Evolutionary conservation across 2,329 filamentous ascomycete genomes (phyloP).

Genomic region (Sporothrix humicola): DNA sequence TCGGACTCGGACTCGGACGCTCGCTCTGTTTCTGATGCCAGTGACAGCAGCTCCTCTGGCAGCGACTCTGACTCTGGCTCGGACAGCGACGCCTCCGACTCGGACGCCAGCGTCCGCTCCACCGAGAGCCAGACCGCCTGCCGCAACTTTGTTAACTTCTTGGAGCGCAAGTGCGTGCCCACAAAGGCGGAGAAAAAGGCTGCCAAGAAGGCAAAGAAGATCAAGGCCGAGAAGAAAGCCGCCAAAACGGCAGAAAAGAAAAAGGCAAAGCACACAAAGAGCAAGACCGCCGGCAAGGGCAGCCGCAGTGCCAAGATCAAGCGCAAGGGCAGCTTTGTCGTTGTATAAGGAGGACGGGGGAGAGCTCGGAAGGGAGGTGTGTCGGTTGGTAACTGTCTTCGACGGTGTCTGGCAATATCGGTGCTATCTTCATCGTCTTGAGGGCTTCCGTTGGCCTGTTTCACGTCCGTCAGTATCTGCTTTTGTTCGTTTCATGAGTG

Average conservation of each 20-base stretch:
- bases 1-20: not conserved
- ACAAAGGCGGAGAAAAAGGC: not conserved
- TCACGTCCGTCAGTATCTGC: not conserved
- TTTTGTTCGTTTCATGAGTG: not conserved
- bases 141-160: not conserved
- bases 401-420: not conserved
- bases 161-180: not conserved
- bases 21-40: not conserved
- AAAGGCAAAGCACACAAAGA: slow-evolving; percentile 11
- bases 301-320: slow-evolving; percentile 26
- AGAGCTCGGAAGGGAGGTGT: not conserved
- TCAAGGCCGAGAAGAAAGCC: not conserved
- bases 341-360: not conserved
- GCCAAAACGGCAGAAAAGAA: not conserved
- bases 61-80: slow-evolving; percentile 14
- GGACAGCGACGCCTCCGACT: not conserved
- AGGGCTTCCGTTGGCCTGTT: not conserved
- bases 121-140: not conserved
- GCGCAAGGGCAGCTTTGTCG: slow-evolving; percentile 24
- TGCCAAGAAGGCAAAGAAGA: not conserved
- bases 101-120: slow-evolving; percentile 4
- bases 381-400: not conserved
- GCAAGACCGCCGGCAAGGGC: slow-evolving; percentile 24
- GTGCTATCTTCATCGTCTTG: not conserved
- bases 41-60: too few relatives aligned